phyloP scores from a whole-genome alignment of 345 rosid species.

The Eucalyptus cloeziana region DNA sequence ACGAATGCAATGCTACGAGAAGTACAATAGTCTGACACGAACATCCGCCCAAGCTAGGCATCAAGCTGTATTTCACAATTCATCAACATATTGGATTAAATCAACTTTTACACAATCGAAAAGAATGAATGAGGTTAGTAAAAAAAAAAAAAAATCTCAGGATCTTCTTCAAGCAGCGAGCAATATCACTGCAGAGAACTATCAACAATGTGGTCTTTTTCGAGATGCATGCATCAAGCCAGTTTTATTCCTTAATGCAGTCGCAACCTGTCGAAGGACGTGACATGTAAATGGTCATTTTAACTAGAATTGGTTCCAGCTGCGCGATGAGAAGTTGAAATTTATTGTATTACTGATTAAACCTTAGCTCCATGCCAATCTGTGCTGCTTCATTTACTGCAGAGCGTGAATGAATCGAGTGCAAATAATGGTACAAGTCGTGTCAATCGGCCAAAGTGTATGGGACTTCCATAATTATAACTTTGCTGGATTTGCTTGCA shows the following conservation, averaged over 20 bases:
- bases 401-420: not conserved
- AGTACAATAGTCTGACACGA: not conserved
- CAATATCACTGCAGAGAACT: not conserved
- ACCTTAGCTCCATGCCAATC: not conserved
- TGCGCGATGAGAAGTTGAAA: not conserved
- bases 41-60: not conserved
- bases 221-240: not conserved
- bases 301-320: not conserved
- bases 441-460: not conserved
- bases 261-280: not conserved
- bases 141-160: not conserved
- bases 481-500: not conserved
- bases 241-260: not conserved
- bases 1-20: not conserved
- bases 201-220: not conserved
- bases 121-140: not conserved
- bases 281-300: not conserved
- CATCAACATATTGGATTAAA: not conserved
- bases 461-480: not conserved
- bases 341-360: not conserved
- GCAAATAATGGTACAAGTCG: not conserved
- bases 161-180: not conserved
- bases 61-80: not conserved
- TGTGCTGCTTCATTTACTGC: not conserved
- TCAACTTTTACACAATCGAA: not conserved